Base-by-base conservation (phyloP, 139 green algal genomes). In the Volvox reticuliferus region DNA sequence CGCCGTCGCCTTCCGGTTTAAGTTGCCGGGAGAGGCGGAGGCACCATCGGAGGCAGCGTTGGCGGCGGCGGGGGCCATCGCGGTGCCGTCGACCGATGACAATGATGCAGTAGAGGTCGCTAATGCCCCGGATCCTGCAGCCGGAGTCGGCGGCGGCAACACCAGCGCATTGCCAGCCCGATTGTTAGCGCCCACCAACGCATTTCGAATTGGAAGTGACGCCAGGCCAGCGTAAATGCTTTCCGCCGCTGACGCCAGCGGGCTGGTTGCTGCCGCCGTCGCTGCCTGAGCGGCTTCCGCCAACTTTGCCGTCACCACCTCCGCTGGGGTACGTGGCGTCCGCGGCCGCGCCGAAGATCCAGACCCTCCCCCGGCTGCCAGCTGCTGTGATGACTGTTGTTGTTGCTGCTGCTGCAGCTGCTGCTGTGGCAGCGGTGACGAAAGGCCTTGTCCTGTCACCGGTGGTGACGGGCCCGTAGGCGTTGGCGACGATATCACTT, bases 271-370 rank as follows among this genome's bases (percentile, higher is more conserved):
- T 0, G 89, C 92, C 0, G 92, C 62, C 0, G 88, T 91, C 18
- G 94, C 94, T 0, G 92, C 92, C 5, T 86, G 79, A 17, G 95
- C 94, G 21, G 96, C 96, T 33, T 95, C 94, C 3, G 91, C 79
- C 68, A 98, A 88, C 81, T 93, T 94, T 19, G 89, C 89, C 6
- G 93, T 89, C 16, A 97, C 95, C 2, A 94, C 44, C 32, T 97
- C 95, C 5, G 93, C 83, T 0, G 96, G 88, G 0, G 88, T 93
- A 17, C 79, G 62, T 36, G 62, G 65, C 36, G 69, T 71, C 1
- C 61, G 76, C 33, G 17, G 17, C 82, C 62, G 87, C 30, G 3
- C 18, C 35, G 55, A 6, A n/a, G 71, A 73, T 28, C 5, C 21
- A 24, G 65, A 73, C 65, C 65, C 65, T 73, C 44, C 44, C 44